A percentile compares a stretch with the other conserved stretches of the same genome.
Evolutionary conservation across 345 rosid species (phyloP).

Genomic region (Sonneratia alba): DNA sequence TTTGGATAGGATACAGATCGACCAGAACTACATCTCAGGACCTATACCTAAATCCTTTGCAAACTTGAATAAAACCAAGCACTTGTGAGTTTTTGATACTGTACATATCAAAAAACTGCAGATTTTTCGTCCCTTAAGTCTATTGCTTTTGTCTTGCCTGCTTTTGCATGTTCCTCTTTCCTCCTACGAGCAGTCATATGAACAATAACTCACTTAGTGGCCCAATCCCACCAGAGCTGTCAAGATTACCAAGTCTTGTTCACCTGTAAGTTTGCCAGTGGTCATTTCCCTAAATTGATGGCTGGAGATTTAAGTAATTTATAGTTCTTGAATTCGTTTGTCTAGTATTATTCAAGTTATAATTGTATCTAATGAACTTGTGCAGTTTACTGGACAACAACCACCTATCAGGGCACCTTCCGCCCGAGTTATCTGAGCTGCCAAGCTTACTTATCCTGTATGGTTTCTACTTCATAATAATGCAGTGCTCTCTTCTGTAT

Average conservation of each 20-base stretch:
- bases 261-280: constrained; percentile 69
- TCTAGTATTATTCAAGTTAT: not conserved
- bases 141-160: not conserved
- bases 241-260: constrained; percentile 65
- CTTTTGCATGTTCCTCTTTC: constrained; percentile 10
- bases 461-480: constrained; percentile 19
- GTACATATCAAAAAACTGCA: not conserved
- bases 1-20: constrained; percentile 91
- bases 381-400: constrained; percentile 92
- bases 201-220: constrained; percentile 96
- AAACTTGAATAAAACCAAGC: constrained; percentile 67
- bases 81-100: constrained; percentile 62
- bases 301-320: not conserved
- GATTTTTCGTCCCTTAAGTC: not conserved
- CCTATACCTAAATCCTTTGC: constrained; percentile 73
- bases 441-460: constrained; percentile 79
- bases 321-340: not conserved
- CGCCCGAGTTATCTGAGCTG: constrained; percentile 58
- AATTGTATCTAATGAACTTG: not conserved
- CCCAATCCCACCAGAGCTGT: constrained; percentile 74
- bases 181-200: constrained; percentile 69
- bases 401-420: constrained; percentile 75
- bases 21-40: constrained; percentile 82
- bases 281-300: constrained; percentile 4
- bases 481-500: not conserved